These are phyloP conservation scores for Strobilomyces dryophilus DNA, from an alignment of 768 basidiomycete species.

Conservation along the genomic window DNA sequence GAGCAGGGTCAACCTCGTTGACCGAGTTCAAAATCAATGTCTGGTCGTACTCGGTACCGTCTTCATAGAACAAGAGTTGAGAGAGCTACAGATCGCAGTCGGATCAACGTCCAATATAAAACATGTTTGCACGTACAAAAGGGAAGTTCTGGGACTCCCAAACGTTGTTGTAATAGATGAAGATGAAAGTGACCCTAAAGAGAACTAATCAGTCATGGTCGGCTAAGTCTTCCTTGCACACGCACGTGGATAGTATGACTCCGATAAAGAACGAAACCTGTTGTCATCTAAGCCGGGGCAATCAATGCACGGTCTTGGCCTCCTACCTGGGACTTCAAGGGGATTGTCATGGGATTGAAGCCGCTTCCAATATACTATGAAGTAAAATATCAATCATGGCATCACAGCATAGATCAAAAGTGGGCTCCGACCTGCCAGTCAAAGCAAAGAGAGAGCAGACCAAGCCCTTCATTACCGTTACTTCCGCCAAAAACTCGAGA, in stretches of 20 bases:
- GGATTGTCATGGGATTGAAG: conserved; percentile 48
- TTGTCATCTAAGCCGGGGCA: background rate
- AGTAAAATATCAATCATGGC: background rate
- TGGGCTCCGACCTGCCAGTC: conserved; percentile 51
- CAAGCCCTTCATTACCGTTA: conserved; percentile 60
- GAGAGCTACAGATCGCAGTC: background rate
- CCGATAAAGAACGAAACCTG: conserved; percentile 46
- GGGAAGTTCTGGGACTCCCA: conserved; percentile 61
- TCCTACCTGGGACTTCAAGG: conserved; percentile 45
- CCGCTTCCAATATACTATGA: conserved; percentile 22
- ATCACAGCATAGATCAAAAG: conserved; percentile 3
- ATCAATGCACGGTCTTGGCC: background rate
- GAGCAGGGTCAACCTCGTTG: conserved; percentile 39
- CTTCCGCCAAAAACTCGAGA: conserved; percentile 59
- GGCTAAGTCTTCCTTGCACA: background rate
- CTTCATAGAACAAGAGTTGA: conserved; percentile 1
- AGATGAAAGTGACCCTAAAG: conserved; percentile 30
- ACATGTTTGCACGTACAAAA: conserved; percentile 32
- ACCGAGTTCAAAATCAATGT: background rate
- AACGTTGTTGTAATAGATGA: conserved; percentile 43
- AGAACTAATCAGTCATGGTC: background rate
- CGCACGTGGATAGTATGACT: conserved; percentile 49
- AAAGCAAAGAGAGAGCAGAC: conserved; percentile 52
- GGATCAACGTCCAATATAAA: background rate
- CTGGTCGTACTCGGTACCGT: background rate